Evolutionary conservation across 768 basidiomycete genomes (phyloP), one percentile per base, ranked within the genome.

Genomic region (Xerocomellus amylosporus): DNA sequence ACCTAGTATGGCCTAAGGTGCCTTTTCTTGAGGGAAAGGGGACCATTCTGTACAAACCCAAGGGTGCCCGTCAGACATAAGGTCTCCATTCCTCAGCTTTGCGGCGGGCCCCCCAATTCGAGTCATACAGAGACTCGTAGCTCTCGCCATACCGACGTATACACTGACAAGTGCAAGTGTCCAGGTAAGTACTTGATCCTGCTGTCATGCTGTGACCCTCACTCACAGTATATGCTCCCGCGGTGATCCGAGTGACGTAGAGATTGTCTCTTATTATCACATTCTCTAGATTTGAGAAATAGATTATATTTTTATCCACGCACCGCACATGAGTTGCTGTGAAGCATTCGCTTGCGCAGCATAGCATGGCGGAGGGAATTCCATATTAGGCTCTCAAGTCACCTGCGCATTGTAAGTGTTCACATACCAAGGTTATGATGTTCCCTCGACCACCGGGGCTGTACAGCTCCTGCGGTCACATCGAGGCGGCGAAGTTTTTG

Each of bases 171-270:
- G 5, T 30, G 19, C 33, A 13, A 33, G 31, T 14, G 33, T 33
- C 33, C 33, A 33, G 15, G 33, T 20, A 33, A 34, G 33, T 20
- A 14, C 30, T n/a, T 31, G 26, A 24, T 46, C 19, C 9, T 26
- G 45, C 13, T n/a, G 30, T 50, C 31, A 37, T 30, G 38, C 43
- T 37, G 34, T 46, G 31, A 20, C 19, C 20, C 38, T n/a, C 28
- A 2, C 22, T 24, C n/a, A 40, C 17, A 26, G 48, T 36, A 43
- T n/a, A 38, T 19, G 34, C 26, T 5, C 20, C 15, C 5, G 15
- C n/a, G 19, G n/a, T 38, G 37, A 50, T 55, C 48, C 19, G 31
- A 33, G 13, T 53, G 40, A 59, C 49, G 52, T 50, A 5, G 40
- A 20, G 45, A 60, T 55, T n/a, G 41, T 33, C 57, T 38, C 28